Conservation (phyloP, 1,284 basidiomycete genomes). For the Fistulinella staudtii region DNA sequence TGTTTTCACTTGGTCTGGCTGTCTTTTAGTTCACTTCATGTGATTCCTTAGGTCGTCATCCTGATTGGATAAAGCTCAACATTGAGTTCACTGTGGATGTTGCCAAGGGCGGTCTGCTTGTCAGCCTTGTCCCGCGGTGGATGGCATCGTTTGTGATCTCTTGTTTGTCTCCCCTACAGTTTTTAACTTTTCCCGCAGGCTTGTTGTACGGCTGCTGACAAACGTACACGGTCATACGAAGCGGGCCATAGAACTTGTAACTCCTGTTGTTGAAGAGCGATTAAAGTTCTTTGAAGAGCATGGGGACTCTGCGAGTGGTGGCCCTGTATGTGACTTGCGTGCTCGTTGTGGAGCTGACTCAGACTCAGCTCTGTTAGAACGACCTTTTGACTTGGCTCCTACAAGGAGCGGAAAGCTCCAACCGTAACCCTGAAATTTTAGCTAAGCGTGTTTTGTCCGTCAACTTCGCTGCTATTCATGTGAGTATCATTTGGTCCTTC, state of each 20-base stretch:
- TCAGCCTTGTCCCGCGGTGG: slow-evolving; percentile 37
- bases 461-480: slow-evolving; percentile 43
- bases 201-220: slow-evolving; percentile 5
- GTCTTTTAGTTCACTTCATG: not conserved
- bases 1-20: not conserved
- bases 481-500: not conserved
- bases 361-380: slow-evolving; percentile 25
- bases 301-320: slow-evolving; percentile 35
- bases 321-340: slow-evolving; percentile 29
- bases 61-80: slow-evolving; percentile 35
- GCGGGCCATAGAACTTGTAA: slow-evolving; percentile 26
- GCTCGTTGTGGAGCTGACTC: not conserved
- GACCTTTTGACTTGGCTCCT: slow-evolving; percentile 45
- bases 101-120: slow-evolving; percentile 23
- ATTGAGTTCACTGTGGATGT: slow-evolving; percentile 35
- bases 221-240: not conserved
- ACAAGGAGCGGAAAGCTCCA: slow-evolving; percentile 32
- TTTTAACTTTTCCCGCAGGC: slow-evolving; percentile 1
- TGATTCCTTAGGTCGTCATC: slow-evolving; percentile 35
- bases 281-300: slow-evolving; percentile 26
- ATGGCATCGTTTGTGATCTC: slow-evolving; percentile 33
- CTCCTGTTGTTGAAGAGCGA: slow-evolving; percentile 36
- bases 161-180: not conserved
- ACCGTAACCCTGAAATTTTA: slow-evolving; percentile 27
- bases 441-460: slow-evolving; percentile 32